Percentiles rank a stretch among this genome's conserved stretches.
Conservation (phyloP, 805 yeast species). For the Candida sithepensis region DNA sequence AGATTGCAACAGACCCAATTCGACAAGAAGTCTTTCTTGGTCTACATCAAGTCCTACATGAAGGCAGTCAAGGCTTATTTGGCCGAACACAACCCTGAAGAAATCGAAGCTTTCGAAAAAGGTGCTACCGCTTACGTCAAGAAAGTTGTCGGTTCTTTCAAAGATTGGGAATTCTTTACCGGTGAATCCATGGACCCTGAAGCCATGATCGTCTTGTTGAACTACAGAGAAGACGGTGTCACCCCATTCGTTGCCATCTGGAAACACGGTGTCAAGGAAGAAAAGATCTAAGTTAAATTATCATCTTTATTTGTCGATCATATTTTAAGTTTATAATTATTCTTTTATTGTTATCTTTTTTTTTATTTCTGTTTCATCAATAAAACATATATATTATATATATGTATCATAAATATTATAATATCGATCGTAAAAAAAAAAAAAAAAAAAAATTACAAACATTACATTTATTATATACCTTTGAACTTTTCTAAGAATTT, state of each 20-base stretch:
- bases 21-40: constrained; percentile 96
- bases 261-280: constrained; percentile 95
- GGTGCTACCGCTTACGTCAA: constrained; percentile 96
- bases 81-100: constrained; percentile 86
- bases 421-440: no score
- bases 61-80: constrained; percentile 89
- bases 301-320: constrained; percentile 1
- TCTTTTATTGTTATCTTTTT: background rate
- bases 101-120: constrained; percentile 86
- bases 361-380: background rate
- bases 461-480: no score
- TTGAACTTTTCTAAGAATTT: constrained; percentile 34
- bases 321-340: background rate
- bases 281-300: constrained; percentile 67
- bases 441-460: no score
- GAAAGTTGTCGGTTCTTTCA: constrained; percentile 93
- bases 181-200: constrained; percentile 99
- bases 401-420: no score
- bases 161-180: constrained; percentile 99
- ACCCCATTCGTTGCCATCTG: constrained; percentile 97
- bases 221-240: constrained; percentile 99
- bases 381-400: background rate
- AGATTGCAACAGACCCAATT: constrained; percentile 93
- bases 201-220: constrained; percentile 94
- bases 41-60: constrained; percentile 99